These are phyloP conservation scores for Nitzschia putrida DNA, from an alignment of 108 stramenopile genomes.

Conservation along the genomic window DNA sequence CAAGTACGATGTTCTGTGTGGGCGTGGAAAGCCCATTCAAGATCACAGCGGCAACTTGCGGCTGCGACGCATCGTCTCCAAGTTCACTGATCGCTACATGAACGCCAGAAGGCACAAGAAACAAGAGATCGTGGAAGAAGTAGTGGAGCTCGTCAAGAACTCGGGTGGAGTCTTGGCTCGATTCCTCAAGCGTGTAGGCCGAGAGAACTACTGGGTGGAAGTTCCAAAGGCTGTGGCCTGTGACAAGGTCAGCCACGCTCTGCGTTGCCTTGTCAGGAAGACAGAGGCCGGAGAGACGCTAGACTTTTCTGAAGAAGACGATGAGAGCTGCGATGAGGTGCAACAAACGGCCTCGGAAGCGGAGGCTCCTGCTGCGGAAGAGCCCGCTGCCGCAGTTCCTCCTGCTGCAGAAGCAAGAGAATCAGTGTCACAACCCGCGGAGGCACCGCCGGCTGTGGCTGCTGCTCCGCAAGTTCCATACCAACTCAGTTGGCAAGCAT, in stretches of 20 bases:
- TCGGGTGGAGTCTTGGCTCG: constrained; percentile 7
- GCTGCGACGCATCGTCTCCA: constrained; percentile 18
- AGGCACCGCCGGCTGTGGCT: not conserved
- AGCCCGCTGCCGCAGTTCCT: not conserved
- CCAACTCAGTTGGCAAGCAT: not conserved
- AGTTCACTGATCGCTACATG: constrained; percentile 11
- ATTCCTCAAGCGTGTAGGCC: constrained; percentile 18
- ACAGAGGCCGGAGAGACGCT: constrained; percentile 8
- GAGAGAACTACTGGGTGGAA: constrained; percentile 38
- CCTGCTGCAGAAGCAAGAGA: not conserved
- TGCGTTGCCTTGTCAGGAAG: constrained; percentile 32
- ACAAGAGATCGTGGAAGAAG: constrained; percentile 23
- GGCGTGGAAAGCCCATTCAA: constrained; percentile 27
- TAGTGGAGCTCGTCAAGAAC: constrained; percentile 11
- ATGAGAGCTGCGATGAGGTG: not conserved
- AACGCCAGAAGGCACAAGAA: constrained; percentile 21
- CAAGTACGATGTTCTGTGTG: constrained; percentile 34
- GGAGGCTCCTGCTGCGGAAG: not conserved
- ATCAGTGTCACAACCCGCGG: not conserved
- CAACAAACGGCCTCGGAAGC: not conserved
- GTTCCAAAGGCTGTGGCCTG: constrained; percentile 28
- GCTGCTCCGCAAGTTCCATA: not conserved
- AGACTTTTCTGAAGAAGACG: not conserved
- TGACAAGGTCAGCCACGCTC: constrained; percentile 42
- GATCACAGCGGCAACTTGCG: constrained; percentile 22